phyloP scores from a whole-genome alignment of 1,284 basidiomycete genomes.

The Vanrija sp. region DNA sequence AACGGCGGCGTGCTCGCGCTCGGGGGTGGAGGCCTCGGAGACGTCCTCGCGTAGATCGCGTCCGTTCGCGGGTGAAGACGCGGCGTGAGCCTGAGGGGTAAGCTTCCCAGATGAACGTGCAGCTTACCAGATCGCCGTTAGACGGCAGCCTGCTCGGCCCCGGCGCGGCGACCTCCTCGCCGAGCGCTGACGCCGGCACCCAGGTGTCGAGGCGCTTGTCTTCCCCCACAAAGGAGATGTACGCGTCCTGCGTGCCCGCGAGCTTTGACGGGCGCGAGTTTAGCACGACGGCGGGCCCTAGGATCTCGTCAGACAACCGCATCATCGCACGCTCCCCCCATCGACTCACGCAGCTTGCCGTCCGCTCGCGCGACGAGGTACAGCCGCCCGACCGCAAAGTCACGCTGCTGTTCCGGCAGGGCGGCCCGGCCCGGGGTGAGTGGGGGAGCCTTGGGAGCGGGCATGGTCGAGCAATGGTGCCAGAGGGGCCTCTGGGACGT shows the following conservation, averaged over 20 bases:
- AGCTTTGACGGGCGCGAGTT: slow-evolving; percentile 20
- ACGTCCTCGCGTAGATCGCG: not conserved
- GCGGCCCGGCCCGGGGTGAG: not conserved
- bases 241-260: slow-evolving; percentile 25
- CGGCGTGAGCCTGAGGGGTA: not conserved
- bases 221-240: slow-evolving; percentile 38
- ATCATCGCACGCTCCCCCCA: not conserved
- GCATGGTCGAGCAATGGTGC: not conserved
- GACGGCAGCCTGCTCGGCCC: slow-evolving; percentile 4
- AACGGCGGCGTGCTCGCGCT: slow-evolving; percentile 40
- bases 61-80: not conserved
- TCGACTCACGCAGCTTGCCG: slow-evolving; percentile 8
- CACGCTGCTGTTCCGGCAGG: not conserved
- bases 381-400: slow-evolving; percentile 10
- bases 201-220: slow-evolving; percentile 76
- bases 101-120: not conserved
- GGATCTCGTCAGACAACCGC: not conserved
- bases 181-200: slow-evolving; percentile 53
- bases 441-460: not conserved
- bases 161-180: slow-evolving; percentile 15
- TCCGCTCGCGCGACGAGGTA: slow-evolving; percentile 21
- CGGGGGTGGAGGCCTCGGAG: slow-evolving; percentile 25
- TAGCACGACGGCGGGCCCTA: slow-evolving; percentile 27
- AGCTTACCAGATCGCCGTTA: not conserved
- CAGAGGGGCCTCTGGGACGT: too few species aligned